A percentile compares a stretch with the other conserved stretches of the same genome.
Conservation (phyloP, 495 filamentous ascomycete species). For the Aspergillus asperescens region DNA sequence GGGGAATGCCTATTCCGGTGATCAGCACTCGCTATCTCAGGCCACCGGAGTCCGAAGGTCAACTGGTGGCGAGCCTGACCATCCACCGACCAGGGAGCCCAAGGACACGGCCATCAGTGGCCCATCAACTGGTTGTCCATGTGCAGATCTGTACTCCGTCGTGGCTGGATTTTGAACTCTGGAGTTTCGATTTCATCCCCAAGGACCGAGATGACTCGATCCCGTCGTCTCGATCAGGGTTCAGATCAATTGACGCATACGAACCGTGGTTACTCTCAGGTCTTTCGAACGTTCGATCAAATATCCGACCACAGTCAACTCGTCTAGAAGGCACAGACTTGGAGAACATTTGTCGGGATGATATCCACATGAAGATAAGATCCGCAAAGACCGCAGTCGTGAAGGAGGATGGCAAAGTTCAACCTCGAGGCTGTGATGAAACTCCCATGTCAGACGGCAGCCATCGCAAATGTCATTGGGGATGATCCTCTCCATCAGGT, state of each 20-base stretch:
- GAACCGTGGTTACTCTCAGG: neutral
- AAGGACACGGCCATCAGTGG: neutral
- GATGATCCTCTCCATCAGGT: neutral
- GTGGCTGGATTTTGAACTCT: too few relatives aligned
- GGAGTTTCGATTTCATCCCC: too few relatives aligned
- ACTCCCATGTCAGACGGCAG: neutral
- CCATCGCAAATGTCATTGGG: neutral
- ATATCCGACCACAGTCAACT: neutral
- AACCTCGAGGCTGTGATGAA: neutral
- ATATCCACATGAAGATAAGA: neutral
- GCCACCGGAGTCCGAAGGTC: neutral
- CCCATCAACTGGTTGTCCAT: neutral
- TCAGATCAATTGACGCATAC: neutral
- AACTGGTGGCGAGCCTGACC: neutral
- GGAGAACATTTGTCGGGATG: neutral
- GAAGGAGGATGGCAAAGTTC: neutral
- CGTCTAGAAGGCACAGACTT: neutral
- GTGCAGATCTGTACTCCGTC: too few relatives aligned
- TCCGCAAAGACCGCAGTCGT: too few relatives aligned
- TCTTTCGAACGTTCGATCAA: neutral
- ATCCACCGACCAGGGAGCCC: neutral
- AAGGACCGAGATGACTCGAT: too few relatives aligned
- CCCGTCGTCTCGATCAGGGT: too few relatives aligned
- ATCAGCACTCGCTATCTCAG: slow-evolving; percentile 1
- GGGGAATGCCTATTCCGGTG: neutral